phyloP scores from a whole-genome alignment of 495 filamentous ascomycete species.

The Aspergillus asperescens region DNA sequence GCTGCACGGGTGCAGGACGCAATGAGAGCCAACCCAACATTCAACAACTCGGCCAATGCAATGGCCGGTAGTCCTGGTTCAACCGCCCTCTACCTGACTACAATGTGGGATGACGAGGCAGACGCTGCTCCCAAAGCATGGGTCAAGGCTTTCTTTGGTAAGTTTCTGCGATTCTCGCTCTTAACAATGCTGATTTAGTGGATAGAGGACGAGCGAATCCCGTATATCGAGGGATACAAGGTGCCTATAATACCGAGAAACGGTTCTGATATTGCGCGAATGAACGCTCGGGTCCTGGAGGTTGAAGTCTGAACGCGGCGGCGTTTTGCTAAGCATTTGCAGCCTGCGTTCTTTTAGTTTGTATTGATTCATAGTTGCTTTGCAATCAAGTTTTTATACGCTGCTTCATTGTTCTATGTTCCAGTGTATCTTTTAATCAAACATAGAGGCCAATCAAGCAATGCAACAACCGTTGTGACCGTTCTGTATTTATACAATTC shows the following conservation, averaged over 20 bases:
- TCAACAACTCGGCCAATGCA: background rate
- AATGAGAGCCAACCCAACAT: background rate
- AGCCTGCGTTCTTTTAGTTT: background rate
- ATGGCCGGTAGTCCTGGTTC: background rate
- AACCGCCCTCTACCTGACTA: constrained; percentile 2
- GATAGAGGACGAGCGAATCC: constrained; percentile 8
- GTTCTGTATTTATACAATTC: too few relatives aligned
- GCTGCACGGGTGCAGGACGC: background rate
- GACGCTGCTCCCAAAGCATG: constrained; percentile 2
- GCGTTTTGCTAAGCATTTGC: too few relatives aligned
- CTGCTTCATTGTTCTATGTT: too few relatives aligned
- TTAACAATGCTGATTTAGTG: background rate
- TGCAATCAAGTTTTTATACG: too few relatives aligned
- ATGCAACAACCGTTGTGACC: too few relatives aligned
- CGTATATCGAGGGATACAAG: constrained; percentile 6
- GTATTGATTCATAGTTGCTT: too few relatives aligned
- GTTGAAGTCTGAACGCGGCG: background rate
- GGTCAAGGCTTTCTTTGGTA: constrained; percentile 4
- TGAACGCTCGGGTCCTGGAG: constrained; percentile 5
- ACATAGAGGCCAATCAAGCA: too few relatives aligned
- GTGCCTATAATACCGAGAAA: background rate
- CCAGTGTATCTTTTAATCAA: too few relatives aligned
- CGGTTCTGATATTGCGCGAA: background rate
- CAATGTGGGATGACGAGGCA: constrained; percentile 3
- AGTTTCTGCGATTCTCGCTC: too few relatives aligned